Conservation (phyloP, 768 basidiomycete species). For the Hygrophoropsis aurantiaca region DNA sequence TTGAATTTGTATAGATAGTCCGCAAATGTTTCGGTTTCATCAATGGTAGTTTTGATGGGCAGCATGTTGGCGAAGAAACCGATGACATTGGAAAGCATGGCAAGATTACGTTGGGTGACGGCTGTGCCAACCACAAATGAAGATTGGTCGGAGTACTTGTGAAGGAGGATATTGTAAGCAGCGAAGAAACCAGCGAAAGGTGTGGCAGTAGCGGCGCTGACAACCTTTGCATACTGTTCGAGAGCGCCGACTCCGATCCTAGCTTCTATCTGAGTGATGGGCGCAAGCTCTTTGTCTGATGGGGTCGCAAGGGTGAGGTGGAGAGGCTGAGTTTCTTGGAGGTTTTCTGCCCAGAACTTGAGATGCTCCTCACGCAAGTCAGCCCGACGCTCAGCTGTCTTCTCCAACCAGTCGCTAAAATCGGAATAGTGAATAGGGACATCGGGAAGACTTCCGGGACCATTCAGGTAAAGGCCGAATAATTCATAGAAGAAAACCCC, state of each 20-base stretch:
- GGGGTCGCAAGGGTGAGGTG: conserved; percentile 23
- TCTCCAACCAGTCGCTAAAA: conserved; percentile 21
- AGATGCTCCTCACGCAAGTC: conserved; percentile 24
- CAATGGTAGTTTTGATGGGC: conserved; percentile 25
- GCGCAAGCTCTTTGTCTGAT: conserved; percentile 24
- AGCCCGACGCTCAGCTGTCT: conserved; percentile 25
- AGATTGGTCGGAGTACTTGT: conserved; percentile 31
- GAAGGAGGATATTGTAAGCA: conserved; percentile 29
- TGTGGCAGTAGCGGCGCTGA: conserved; percentile 16
- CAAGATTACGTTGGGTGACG: conserved; percentile 28
- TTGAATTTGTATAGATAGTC: conserved; percentile 25
- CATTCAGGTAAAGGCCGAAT: conserved; percentile 26
- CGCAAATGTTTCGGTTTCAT: conserved; percentile 21
- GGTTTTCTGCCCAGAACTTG: conserved; percentile 22
- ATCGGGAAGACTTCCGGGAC: conserved; percentile 23
- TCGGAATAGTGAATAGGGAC: conserved; percentile 15
- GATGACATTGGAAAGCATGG: conserved; percentile 24
- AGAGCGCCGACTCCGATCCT: conserved; percentile 12
- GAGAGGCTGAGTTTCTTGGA: conserved; percentile 13
- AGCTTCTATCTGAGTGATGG: conserved; percentile 25
- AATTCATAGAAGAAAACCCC: conserved; percentile 30
- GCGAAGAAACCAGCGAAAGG: conserved; percentile 31
- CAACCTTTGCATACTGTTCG: conserved; percentile 17
- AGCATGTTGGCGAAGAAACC: conserved; percentile 32
- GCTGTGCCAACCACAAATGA: conserved; percentile 29